Conservation (phyloP, 2,329 filamentous ascomycete species). For the Botrytis paeoniae region DNA sequence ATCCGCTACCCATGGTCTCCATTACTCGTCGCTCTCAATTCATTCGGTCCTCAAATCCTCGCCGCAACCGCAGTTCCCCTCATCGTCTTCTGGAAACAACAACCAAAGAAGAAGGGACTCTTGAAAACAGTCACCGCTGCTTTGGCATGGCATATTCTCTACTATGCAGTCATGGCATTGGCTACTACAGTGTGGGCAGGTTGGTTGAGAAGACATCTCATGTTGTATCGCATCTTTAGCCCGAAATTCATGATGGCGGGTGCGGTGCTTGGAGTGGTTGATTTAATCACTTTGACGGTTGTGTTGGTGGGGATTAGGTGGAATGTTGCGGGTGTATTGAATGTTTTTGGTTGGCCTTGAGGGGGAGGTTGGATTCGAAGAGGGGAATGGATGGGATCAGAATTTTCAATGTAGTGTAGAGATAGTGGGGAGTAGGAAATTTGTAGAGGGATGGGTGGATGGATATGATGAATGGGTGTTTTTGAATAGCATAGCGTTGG, state of each 20-base stretch:
- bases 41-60: conserved; percentile 84
- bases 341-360: conserved; percentile 73
- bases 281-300: conserved; percentile 68
- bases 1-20: conserved; percentile 90
- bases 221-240: conserved; percentile 93
- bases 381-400: not conserved
- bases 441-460: not conserved
- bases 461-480: not conserved
- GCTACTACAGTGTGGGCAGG: conserved; percentile 91
- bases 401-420: not conserved
- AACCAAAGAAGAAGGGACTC: conserved; percentile 57
- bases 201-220: conserved; percentile 83
- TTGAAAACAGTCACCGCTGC: conserved; percentile 62
- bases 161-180: conserved; percentile 78
- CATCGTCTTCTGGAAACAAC: conserved; percentile 83
- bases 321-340: conserved; percentile 74
- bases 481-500: conserved; percentile 11
- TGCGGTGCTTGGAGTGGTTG: conserved; percentile 68
- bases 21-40: conserved; percentile 77
- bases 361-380: not conserved
- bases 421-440: not conserved
- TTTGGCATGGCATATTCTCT: conserved; percentile 71
- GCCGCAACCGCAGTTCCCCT: conserved; percentile 77
- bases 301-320: conserved; percentile 71
- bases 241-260: conserved; percentile 86